Percentiles rank a stretch among this genome's conserved stretches.
phyloP scores from a whole-genome alignment of 441 rosid genomes.

The Francoa sonchifolia region DNA sequence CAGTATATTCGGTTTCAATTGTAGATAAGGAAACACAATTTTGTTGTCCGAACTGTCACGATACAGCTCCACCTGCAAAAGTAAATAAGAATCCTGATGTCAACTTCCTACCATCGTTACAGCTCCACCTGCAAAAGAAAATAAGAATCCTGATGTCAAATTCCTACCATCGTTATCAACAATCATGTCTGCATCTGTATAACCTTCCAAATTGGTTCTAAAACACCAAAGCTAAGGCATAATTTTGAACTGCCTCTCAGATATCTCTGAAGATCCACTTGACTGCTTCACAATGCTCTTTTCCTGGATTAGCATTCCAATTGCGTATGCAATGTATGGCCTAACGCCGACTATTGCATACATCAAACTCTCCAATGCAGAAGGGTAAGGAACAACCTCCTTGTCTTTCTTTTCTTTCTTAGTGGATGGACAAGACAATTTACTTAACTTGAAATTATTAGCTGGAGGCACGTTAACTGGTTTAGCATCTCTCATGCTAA shows the following conservation, averaged over 20 bases:
- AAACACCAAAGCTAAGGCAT: background rate
- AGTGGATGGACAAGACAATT: no score
- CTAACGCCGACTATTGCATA: no score
- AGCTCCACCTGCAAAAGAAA: background rate
- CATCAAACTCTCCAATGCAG: no score
- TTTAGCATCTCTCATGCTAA: no score
- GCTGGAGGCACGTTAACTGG: no score
- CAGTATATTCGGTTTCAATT: background rate
- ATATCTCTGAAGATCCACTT: no score
- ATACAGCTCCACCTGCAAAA: background rate
- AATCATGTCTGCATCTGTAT: background rate
- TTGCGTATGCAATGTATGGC: no score
- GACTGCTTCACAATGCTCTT: no score
- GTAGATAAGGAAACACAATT: slow-evolving; percentile 1
- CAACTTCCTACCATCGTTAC: background rate
- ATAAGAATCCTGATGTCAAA: background rate
- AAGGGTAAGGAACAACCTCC: no score
- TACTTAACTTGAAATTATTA: no score
- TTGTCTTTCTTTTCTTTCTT: no score
- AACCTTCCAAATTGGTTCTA: background rate
- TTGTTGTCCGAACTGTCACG: background rate
- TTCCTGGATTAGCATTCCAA: no score
- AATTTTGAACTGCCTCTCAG: background rate
- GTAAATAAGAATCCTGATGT: background rate
- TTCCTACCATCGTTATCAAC: background rate